A percentile compares a stretch with the other conserved stretches of the same genome.
These are phyloP conservation scores for Epichloe coenophiala DNA, from an alignment of 2,329 filamentous ascomycete genomes.

Conservation along the genomic window DNA sequence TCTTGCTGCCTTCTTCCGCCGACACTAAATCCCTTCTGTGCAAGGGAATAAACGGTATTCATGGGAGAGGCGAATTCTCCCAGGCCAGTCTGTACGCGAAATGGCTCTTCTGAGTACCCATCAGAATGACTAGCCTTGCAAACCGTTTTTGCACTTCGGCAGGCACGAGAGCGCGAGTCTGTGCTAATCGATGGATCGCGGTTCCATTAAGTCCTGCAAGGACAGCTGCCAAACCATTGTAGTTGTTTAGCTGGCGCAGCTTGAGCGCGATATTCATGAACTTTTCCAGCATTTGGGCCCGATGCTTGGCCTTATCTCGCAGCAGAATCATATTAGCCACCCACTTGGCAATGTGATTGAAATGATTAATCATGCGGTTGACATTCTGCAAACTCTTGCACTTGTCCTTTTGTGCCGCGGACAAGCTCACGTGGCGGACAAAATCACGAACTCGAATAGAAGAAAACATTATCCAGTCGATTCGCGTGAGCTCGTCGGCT, in stretches of 20 bases:
- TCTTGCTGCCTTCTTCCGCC: slow-evolving; percentile 83
- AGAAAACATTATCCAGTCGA: slow-evolving; percentile 98
- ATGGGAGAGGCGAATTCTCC: slow-evolving; percentile 83
- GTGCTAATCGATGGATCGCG: slow-evolving; percentile 67
- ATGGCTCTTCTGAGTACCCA: slow-evolving; percentile 85
- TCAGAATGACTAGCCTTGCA: slow-evolving; percentile 75
- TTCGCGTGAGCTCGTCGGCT: slow-evolving; percentile 81
- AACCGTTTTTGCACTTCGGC: slow-evolving; percentile 67
- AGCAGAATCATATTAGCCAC: slow-evolving; percentile 75
- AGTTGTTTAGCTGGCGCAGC: slow-evolving; percentile 86
- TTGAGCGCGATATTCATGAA: slow-evolving; percentile 86
- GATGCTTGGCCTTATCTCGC: slow-evolving; percentile 90
- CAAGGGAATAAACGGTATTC: slow-evolving; percentile 87
- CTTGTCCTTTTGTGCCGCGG: slow-evolving; percentile 55
- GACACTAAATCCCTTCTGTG: slow-evolving; percentile 82
- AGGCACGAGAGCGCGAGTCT: slow-evolving; percentile 66
- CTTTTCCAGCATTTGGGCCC: slow-evolving; percentile 82
- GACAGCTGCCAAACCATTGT: slow-evolving; percentile 89
- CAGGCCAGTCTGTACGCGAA: slow-evolving; percentile 94
- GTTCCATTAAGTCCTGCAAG: slow-evolving; percentile 85
- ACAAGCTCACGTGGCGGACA: slow-evolving; percentile 76
- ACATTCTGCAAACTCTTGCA: slow-evolving; percentile 73
- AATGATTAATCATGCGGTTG: slow-evolving; percentile 87
- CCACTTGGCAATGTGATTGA: slow-evolving; percentile 75
- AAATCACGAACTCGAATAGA: slow-evolving; percentile 88